Evolutionary conservation across 202 grass and related monocot species (phyloP).

Genomic region (Dendrocalamus latiflorus): DNA sequence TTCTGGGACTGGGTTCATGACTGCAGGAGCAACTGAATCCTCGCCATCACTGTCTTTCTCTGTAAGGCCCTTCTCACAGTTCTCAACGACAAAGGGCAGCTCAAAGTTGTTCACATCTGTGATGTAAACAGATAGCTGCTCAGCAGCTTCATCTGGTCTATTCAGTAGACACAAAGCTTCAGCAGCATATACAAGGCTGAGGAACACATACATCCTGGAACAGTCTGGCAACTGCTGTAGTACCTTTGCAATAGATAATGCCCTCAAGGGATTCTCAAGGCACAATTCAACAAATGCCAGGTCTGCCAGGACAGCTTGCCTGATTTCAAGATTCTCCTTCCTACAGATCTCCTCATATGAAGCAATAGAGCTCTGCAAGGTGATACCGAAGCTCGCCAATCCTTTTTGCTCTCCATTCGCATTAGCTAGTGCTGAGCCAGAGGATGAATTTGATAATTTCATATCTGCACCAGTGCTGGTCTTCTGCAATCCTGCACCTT

Average conservation of each 20-base stretch:
- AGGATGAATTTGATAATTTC: constrained; percentile 18
- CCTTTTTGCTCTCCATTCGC: constrained; percentile 55
- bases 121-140: constrained; percentile 54
- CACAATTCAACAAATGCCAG: constrained; percentile 67
- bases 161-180: constrained; percentile 70
- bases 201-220: constrained; percentile 61
- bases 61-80: constrained; percentile 49
- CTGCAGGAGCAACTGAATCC: constrained; percentile 31
- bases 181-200: constrained; percentile 62
- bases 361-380: constrained; percentile 50
- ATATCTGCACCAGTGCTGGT: constrained; percentile 32
- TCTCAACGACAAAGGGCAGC: constrained; percentile 52
- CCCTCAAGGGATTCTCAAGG: constrained; percentile 60
- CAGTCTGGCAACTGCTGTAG: constrained; percentile 50
- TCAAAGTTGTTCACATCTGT: constrained; percentile 37
- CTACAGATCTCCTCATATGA: constrained; percentile 50
- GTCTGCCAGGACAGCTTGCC: constrained; percentile 54
- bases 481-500: constrained; percentile 31
- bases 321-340: constrained; percentile 63
- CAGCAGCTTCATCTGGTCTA: constrained; percentile 52
- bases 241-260: constrained; percentile 48
- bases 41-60: constrained; percentile 63
- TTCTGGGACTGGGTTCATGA: constrained; percentile 25
- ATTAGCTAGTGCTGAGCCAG: constrained; percentile 4
- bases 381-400: constrained; percentile 31